Conservation (phyloP, 306 rosid species). For the Quercus berberidifolia region DNA sequence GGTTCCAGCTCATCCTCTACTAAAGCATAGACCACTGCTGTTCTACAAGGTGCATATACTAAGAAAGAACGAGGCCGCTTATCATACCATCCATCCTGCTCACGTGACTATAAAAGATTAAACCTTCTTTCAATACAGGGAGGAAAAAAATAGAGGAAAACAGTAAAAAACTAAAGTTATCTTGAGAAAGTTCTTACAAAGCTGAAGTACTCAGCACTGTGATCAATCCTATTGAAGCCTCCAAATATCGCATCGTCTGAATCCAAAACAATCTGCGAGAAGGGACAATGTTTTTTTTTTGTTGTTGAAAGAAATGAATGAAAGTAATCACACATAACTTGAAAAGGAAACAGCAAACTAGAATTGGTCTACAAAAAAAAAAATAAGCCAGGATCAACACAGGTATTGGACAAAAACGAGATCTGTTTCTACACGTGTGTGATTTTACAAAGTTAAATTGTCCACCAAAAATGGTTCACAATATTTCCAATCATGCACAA, state of each 20-base stretch:
- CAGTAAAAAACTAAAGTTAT: background rate
- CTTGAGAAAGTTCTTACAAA: conserved; percentile 38
- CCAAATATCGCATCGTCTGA: conserved; percentile 72
- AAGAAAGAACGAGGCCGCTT: conserved; percentile 76
- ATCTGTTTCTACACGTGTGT: no score
- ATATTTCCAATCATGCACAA: no score
- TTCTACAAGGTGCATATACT: conserved; percentile 72
- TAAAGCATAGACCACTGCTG: conserved; percentile 75
- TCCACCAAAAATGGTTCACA: background rate
- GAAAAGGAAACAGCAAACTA: background rate
- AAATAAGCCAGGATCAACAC: no score
- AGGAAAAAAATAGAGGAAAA: background rate
- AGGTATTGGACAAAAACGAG: no score
- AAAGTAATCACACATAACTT: background rate
- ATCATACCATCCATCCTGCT: conserved; percentile 73
- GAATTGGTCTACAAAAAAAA: background rate
- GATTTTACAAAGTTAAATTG: no score
- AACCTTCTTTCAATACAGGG: background rate
- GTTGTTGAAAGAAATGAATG: background rate
- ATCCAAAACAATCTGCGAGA: conserved; percentile 80
- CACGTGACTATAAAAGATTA: conserved; percentile 20
- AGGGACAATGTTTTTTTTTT: background rate
- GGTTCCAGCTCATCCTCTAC: conserved; percentile 29
- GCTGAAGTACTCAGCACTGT: conserved; percentile 65
- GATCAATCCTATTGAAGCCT: conserved; percentile 67